Evolutionary conservation across 2,329 filamentous ascomycete genomes (phyloP).

Genomic region (Colletotrichum endophyticum): DNA sequence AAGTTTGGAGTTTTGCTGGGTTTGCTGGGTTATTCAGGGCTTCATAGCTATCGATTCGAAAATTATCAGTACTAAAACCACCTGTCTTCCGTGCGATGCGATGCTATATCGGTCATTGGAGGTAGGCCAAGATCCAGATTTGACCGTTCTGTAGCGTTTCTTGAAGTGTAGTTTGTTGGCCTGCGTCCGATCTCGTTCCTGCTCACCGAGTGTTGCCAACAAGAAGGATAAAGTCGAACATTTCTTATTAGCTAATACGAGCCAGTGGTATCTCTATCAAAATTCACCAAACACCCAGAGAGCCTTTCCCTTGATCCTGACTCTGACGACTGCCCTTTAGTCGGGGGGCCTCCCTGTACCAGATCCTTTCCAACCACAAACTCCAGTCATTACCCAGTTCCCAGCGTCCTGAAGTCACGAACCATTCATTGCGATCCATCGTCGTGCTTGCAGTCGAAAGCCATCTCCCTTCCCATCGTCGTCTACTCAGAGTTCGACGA

Average conservation of each 20-base stretch:
- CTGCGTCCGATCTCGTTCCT: too few species aligned
- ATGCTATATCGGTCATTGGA: neutral
- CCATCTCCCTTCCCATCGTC: neutral
- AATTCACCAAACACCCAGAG: neutral
- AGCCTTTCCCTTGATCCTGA: neutral
- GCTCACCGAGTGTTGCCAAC: too few species aligned
- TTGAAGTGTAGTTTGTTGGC: too few species aligned
- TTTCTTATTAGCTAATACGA: neutral
- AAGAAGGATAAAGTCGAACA: neutral
- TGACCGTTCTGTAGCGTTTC: too few species aligned
- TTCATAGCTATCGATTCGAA: neutral
- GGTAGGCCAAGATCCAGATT: too few species aligned
- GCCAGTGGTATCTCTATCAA: constrained; percentile 11
- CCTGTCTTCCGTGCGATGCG: too few species aligned
- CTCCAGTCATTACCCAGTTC: neutral
- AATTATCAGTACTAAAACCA: neutral
- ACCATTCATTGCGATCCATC: neutral
- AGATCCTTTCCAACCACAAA: neutral
- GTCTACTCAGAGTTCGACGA: neutral
- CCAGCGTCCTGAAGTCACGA: neutral
- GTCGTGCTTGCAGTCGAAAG: neutral
- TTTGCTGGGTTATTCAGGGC: neutral
- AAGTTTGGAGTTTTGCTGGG: neutral
- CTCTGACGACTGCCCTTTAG: neutral
- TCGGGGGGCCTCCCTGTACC: neutral